A percentile compares a stretch with the other conserved stretches of the same genome.
phyloP scores from a whole-genome alignment of 331 rosid genomes.

The Acacia concinna region DNA sequence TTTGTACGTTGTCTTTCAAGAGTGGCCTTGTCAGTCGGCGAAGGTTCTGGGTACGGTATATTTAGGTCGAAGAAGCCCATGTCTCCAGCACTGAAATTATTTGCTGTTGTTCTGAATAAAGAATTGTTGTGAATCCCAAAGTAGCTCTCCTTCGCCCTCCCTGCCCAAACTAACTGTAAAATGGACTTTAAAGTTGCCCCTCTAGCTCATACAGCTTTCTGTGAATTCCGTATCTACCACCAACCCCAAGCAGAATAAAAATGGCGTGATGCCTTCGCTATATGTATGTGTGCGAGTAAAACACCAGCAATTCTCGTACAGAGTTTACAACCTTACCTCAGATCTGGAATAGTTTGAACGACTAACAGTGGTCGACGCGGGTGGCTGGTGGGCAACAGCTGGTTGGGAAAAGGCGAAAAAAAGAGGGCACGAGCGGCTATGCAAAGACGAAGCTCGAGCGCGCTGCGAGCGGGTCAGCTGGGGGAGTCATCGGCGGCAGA shows the following conservation, averaged over 20 bases:
- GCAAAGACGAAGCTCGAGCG: too few species aligned
- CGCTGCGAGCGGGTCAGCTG: too few species aligned
- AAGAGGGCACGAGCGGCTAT: background rate
- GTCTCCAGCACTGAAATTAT: background rate
- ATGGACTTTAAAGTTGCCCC: background rate
- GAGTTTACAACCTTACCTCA: background rate
- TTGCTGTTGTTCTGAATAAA: background rate
- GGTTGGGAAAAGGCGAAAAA: background rate
- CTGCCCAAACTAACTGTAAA: background rate
- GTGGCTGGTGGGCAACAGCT: background rate
- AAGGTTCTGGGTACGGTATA: constrained; percentile 55
- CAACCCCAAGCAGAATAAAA: background rate
- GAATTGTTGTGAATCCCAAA: background rate
- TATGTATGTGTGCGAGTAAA: background rate
- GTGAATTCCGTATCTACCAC: background rate
- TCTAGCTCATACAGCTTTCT: background rate
- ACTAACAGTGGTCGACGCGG: background rate
- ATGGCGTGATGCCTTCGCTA: background rate
- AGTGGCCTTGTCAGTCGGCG: constrained; percentile 37
- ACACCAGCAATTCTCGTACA: too few species aligned
- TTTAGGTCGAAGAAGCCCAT: constrained; percentile 91
- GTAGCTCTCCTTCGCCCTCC: background rate
- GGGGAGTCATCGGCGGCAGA: too few species aligned
- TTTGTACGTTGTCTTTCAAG: constrained; percentile 50
- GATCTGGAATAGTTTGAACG: background rate